These are phyloP conservation scores for Diaporthe sp. DNA, from an alignment of 2,329 filamentous ascomycete genomes.

Conservation along the genomic window DNA sequence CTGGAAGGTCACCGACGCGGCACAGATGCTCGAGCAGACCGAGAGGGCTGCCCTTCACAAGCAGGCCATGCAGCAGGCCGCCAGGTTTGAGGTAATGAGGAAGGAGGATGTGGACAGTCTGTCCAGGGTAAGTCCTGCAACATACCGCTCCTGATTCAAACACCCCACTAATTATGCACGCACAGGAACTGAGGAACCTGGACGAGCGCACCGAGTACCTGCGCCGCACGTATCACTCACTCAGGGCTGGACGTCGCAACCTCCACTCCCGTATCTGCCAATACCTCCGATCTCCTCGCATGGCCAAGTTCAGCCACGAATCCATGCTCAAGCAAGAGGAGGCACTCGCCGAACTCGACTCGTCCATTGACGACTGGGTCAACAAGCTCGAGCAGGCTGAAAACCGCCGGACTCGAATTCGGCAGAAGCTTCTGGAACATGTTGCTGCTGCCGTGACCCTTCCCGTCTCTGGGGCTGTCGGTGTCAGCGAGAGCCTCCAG, in stretches of 20 bases:
- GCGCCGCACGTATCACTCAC: slow-evolving; percentile 79
- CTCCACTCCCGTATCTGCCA: slow-evolving; percentile 83
- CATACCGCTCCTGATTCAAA: too few species aligned
- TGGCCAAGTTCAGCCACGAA: slow-evolving; percentile 79
- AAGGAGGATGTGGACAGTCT: slow-evolving; percentile 74
- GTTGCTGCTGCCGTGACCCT: slow-evolving; percentile 78
- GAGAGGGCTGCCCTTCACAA: slow-evolving; percentile 67
- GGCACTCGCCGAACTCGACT: slow-evolving; percentile 80
- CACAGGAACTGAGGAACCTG: slow-evolving; percentile 78
- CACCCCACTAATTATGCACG: slow-evolving; percentile 6
- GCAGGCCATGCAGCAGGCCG: slow-evolving; percentile 73
- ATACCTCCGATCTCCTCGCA: slow-evolving; percentile 78
- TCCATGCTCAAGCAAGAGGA: slow-evolving; percentile 85
- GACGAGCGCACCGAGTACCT: slow-evolving; percentile 85
- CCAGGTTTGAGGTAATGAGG: slow-evolving; percentile 74
- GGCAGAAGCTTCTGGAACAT: slow-evolving; percentile 85
- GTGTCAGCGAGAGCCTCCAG: slow-evolving; percentile 56
- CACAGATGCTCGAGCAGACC: slow-evolving; percentile 57
- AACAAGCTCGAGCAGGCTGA: slow-evolving; percentile 84
- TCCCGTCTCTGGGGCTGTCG: slow-evolving; percentile 48
- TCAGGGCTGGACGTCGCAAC: slow-evolving; percentile 81
- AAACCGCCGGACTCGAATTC: slow-evolving; percentile 79
- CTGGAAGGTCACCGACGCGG: slow-evolving; percentile 65
- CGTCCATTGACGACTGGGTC: slow-evolving; percentile 85
- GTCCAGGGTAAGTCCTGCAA: slow-evolving; percentile 64